A percentile compares a stretch with the other conserved stretches of the same genome.
Evolutionary conservation across 31 red algal species (phyloP).

Genomic region (Odonthalia washingtoniensis): DNA sequence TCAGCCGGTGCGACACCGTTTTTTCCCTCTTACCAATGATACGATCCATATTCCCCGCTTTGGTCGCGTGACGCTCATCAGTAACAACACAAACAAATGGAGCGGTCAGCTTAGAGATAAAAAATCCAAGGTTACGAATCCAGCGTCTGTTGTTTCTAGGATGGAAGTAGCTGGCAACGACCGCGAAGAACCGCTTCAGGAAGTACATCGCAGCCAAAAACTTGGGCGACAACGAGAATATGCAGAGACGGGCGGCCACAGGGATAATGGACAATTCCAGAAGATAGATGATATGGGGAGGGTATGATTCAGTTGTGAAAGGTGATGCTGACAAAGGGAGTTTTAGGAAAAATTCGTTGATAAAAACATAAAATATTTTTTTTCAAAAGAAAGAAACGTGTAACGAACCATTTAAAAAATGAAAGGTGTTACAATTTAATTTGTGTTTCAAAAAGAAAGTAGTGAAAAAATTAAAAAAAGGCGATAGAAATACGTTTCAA

Average conservation of each 20-base stretch:
- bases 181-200: slow-evolving; percentile 67
- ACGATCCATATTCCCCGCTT: slow-evolving; percentile 65
- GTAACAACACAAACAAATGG: slow-evolving; percentile 57
- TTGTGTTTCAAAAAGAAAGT: no score
- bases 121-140: slow-evolving; percentile 61
- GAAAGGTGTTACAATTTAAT: no score
- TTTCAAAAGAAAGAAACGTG: no score
- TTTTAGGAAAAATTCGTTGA: no score
- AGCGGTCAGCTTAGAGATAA: slow-evolving; percentile 60
- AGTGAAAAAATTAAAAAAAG: no score
- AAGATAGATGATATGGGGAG: slow-evolving; percentile 64
- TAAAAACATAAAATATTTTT: no score
- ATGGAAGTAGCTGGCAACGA: slow-evolving; percentile 83
- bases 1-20: slow-evolving; percentile 66
- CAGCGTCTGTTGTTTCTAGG: slow-evolving; percentile 82
- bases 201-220: slow-evolving; percentile 44
- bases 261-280: slow-evolving; percentile 52
- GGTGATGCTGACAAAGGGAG: no score
- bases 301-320: no score
- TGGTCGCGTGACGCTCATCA: slow-evolving; percentile 69
- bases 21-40: slow-evolving; percentile 48
- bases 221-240: slow-evolving; percentile 70
- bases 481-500: no score
- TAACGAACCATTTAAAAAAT: no score
- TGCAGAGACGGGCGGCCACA: slow-evolving; percentile 59